A percentile compares a stretch with the other conserved stretches of the same genome.
Evolutionary conservation across 768 basidiomycete genomes (phyloP).

Genomic region (Candolleomyces aberdarensis): DNA sequence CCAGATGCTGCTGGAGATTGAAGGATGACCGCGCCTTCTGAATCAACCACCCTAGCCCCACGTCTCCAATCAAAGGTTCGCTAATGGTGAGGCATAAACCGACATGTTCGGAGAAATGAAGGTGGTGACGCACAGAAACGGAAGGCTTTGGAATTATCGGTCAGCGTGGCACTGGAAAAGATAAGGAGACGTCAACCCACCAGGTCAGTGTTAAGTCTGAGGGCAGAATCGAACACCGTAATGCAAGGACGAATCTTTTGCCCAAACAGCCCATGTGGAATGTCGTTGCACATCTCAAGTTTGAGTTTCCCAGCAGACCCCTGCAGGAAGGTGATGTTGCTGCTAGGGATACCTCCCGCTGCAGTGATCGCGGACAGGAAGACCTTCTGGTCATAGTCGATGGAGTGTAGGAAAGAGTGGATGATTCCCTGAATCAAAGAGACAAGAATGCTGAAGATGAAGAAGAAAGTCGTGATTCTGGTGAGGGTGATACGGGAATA

Average conservation of each 20-base stretch:
- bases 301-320: conserved; percentile 24
- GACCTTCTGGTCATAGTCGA: conserved; percentile 39
- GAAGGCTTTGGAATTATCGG: not conserved
- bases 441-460: conserved; percentile 47
- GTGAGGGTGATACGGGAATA: conserved; percentile 37
- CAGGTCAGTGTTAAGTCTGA: not conserved
- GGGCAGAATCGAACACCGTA: conserved; percentile 29
- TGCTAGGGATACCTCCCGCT: conserved; percentile 28
- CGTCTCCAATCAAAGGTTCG: not conserved
- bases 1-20: conserved; percentile 10
- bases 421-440: conserved; percentile 52
- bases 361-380: conserved; percentile 36
- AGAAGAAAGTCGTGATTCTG: conserved; percentile 42
- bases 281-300: conserved; percentile 42
- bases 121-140: too few species aligned
- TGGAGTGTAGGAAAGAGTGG: conserved; percentile 43
- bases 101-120: too few species aligned
- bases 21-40: conserved; percentile 22
- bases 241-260: conserved; percentile 26
- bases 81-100: not conserved
- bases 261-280: conserved; percentile 31
- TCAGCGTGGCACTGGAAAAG: not conserved
- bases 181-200: not conserved
- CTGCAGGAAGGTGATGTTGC: conserved; percentile 35
- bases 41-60: not conserved